A percentile compares a stretch with the other conserved stretches of the same genome.
Evolutionary conservation across 1,139 yeast species (phyloP).

Genomic region (Blastobotrys petasosporus): DNA sequence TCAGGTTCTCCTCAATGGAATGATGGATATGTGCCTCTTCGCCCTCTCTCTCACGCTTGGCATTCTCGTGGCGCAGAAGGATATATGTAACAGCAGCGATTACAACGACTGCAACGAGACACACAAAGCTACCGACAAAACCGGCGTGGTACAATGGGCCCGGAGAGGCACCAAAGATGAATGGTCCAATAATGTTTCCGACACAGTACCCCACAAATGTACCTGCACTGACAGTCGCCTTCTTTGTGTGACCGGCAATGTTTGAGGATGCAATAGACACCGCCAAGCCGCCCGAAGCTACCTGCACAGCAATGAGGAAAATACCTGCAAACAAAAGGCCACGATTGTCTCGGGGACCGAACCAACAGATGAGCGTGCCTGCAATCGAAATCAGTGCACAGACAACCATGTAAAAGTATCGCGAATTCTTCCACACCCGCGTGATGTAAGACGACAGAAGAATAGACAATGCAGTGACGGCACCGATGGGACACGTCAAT

Average conservation of each 20-base stretch:
- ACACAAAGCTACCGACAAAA: conserved; percentile 6
- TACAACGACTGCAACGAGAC: neutral
- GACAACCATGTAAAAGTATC: conserved; percentile 10
- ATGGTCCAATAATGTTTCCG: conserved; percentile 62
- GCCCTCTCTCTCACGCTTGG: conserved; percentile 3
- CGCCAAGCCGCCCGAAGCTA: conserved; percentile 17
- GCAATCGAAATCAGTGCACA: conserved; percentile 10
- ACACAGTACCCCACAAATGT: conserved; percentile 56
- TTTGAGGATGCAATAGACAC: conserved; percentile 42
- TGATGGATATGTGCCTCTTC: neutral
- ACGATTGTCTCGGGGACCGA: conserved; percentile 7
- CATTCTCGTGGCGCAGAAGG: conserved; percentile 1
- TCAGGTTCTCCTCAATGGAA: conserved; percentile 5
- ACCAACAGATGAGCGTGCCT: conserved; percentile 16
- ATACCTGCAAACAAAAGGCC: conserved; percentile 12
- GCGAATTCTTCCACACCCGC: conserved; percentile 6
- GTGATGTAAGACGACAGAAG: conserved; percentile 9
- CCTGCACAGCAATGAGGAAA: conserved; percentile 2
- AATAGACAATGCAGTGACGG: conserved; percentile 14
- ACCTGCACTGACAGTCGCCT: conserved; percentile 52
- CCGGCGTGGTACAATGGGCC: conserved; percentile 11
- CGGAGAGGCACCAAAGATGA: conserved; percentile 10
- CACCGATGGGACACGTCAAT: conserved; percentile 36
- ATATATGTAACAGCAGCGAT: conserved; percentile 1
- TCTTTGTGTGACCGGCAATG: conserved; percentile 68